These are phyloP conservation scores for Mychonastes homosphaera DNA, from an alignment of 139 green algal species.

Conservation along the genomic window DNA sequence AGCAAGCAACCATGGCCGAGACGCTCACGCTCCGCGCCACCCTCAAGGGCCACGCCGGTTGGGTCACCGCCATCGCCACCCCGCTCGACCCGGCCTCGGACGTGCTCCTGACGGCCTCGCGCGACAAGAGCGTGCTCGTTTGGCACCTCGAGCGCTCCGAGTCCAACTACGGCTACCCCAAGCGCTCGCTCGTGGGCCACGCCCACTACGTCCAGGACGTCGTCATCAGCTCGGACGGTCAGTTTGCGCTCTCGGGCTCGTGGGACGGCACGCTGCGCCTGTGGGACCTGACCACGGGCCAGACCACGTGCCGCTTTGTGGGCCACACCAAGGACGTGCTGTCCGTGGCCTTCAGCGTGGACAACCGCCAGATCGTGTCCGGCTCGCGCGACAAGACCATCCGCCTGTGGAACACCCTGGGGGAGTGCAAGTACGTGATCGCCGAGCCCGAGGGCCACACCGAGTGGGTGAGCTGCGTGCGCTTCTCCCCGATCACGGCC, in stretches of 20 bases:
- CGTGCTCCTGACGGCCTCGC: slow-evolving; percentile 82
- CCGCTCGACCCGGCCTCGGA: slow-evolving; percentile 89
- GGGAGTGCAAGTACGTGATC: slow-evolving; percentile 99
- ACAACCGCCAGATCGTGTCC: slow-evolving; percentile 99
- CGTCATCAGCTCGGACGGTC: slow-evolving; percentile 96
- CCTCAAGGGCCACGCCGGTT: slow-evolving; percentile 59
- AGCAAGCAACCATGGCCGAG: slow-evolving; percentile 57
- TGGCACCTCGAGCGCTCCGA: slow-evolving; percentile 83
- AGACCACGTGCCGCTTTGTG: slow-evolving; percentile 94
- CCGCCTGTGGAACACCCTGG: slow-evolving; percentile 97
- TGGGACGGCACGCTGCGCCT: slow-evolving; percentile 98
- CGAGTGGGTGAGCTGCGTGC: slow-evolving; percentile 92
- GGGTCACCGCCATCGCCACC: slow-evolving; percentile 83
- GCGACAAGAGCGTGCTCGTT: slow-evolving; percentile 94
- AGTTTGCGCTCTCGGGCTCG: slow-evolving; percentile 92
- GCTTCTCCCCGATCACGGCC: slow-evolving; percentile 91
- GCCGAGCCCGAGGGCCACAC: slow-evolving; percentile 88
- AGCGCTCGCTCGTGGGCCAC: slow-evolving; percentile 74
- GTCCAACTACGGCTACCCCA: slow-evolving; percentile 69
- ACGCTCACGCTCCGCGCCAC: slow-evolving; percentile 63
- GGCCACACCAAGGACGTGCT: slow-evolving; percentile 99
- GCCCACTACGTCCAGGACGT: slow-evolving; percentile 94
- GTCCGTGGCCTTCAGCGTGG: slow-evolving; percentile 95
- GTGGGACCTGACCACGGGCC: slow-evolving; percentile 96
- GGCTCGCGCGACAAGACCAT: slow-evolving; percentile 93